These are phyloP conservation scores for Chlorencoelia australis DNA, from an alignment of 2,329 filamentous ascomycete genomes.

Conservation along the genomic window DNA sequence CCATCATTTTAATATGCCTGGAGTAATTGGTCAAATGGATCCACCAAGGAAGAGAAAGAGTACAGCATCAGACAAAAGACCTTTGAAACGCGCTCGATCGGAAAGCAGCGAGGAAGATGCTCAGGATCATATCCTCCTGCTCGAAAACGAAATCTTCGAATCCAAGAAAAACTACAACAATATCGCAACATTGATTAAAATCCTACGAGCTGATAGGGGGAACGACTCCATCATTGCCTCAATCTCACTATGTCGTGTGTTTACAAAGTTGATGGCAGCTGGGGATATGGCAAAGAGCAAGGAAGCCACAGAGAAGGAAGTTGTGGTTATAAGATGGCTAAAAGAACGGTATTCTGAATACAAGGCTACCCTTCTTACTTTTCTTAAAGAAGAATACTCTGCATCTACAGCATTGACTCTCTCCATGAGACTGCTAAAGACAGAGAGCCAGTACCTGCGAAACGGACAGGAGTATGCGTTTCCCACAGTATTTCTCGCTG, in stretches of 20 bases:
- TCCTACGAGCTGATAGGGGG: conserved; percentile 40
- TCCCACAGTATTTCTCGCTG: conserved; percentile 54
- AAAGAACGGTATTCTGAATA: conserved; percentile 66
- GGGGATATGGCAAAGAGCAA: conserved; percentile 60
- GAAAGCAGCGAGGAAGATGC: conserved; percentile 39
- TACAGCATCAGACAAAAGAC: conserved; percentile 36
- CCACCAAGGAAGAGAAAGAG: conserved; percentile 36
- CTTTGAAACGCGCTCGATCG: conserved; percentile 34
- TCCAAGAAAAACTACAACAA: conserved; percentile 90
- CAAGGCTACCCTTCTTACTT: conserved; percentile 47
- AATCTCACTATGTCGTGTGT: conserved; percentile 77
- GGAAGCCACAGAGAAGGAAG: conserved; percentile 60
- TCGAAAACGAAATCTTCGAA: conserved; percentile 74
- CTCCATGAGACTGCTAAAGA: conserved; percentile 75
- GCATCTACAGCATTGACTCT: conserved; percentile 65
- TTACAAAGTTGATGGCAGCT: conserved; percentile 67
- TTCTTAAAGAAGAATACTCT: conserved; percentile 52
- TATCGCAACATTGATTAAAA: conserved; percentile 61
- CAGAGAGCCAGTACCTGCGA: conserved; percentile 55
- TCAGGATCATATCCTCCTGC: conserved; percentile 57
- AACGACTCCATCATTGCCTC: conserved; percentile 56
- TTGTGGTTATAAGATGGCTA: conserved; percentile 67
- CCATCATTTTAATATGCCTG: conserved; percentile 20
- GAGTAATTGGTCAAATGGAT: conserved; percentile 8
- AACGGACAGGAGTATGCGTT: conserved; percentile 58